Conservation (phyloP, 2,329 filamentous ascomycete species). For the Aspergillus unguis region DNA sequence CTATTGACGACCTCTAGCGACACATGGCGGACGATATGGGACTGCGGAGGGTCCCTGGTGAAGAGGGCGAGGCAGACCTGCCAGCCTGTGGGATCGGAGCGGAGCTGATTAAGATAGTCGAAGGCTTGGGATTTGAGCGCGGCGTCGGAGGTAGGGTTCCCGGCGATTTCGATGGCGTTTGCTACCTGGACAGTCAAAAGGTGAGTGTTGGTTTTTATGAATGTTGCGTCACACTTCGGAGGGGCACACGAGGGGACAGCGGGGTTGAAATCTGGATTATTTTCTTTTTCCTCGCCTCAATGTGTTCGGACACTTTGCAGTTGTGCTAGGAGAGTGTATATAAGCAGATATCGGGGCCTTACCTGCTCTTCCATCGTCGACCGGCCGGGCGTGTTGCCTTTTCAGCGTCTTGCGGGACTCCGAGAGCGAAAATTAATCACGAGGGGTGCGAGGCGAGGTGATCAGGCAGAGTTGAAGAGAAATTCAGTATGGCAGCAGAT, state of each 20-base stretch:
- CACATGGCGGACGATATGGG: conserved; percentile 83
- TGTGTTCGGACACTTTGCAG: not conserved
- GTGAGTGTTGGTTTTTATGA: too few species aligned
- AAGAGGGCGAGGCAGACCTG: conserved; percentile 86
- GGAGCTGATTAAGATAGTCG: conserved; percentile 64
- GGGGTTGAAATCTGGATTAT: conserved; percentile 14
- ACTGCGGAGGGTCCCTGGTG: conserved; percentile 68
- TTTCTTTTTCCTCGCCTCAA: conserved; percentile 14
- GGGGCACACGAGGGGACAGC: conserved; percentile 20
- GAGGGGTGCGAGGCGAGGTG: not conserved
- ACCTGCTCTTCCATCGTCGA: conserved; percentile 48
- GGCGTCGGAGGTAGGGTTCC: conserved; percentile 73
- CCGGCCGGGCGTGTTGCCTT: conserved; percentile 34
- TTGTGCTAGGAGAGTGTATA: not conserved
- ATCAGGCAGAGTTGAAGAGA: conserved; percentile 15
- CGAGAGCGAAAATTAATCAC: conserved; percentile 13
- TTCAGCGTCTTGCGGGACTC: conserved; percentile 20
- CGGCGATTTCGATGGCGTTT: conserved; percentile 93
- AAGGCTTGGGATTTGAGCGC: conserved; percentile 72
- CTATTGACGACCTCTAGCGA: conserved; percentile 92
- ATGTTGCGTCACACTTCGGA: conserved; percentile 9
- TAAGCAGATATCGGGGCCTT: conserved; percentile 16
- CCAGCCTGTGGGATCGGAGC: conserved; percentile 80
- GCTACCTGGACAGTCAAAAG: conserved; percentile 62
- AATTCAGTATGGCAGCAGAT: conserved; percentile 21